Evolutionary conservation across 257 asterid genomes (phyloP).

Genomic region (Petrea volubilis): DNA sequence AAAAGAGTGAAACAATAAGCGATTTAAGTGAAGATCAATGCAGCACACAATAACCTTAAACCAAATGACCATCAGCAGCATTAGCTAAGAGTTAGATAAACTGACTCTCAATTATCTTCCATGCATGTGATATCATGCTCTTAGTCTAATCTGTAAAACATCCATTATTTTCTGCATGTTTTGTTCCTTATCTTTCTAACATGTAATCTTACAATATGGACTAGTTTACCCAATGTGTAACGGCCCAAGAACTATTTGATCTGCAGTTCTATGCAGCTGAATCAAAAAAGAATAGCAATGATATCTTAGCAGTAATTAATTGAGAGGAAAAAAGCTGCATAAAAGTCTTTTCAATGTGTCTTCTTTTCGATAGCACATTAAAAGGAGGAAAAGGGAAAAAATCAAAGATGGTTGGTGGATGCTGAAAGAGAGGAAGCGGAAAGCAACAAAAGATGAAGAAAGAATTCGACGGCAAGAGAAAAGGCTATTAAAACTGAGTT

Average conservation of each 20-base stretch:
- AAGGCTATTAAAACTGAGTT: neutral
- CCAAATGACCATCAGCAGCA: neutral
- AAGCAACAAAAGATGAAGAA: neutral
- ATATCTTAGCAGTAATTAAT: neutral
- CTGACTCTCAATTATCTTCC: neutral
- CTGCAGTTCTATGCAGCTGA: neutral
- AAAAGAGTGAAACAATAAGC: constrained; percentile 5
- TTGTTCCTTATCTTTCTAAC: neutral
- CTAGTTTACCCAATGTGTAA: neutral
- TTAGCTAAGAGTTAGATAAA: neutral
- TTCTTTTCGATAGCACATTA: neutral
- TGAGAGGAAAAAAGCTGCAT: neutral
- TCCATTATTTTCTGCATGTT: neutral
- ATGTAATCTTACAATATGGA: neutral
- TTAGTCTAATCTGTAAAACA: neutral
- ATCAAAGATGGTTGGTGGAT: neutral
- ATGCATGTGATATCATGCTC: neutral
- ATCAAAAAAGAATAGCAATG: neutral
- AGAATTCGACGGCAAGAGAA: neutral
- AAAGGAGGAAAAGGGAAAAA: neutral
- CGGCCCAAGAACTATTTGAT: neutral
- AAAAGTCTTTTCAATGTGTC: neutral
- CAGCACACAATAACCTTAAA: neutral
- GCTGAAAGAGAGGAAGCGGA: neutral
- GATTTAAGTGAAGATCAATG: constrained; percentile 1